Evolutionary conservation across 139 green algal genomes (phyloP).

Genomic region (Micractinium conductrix): DNA sequence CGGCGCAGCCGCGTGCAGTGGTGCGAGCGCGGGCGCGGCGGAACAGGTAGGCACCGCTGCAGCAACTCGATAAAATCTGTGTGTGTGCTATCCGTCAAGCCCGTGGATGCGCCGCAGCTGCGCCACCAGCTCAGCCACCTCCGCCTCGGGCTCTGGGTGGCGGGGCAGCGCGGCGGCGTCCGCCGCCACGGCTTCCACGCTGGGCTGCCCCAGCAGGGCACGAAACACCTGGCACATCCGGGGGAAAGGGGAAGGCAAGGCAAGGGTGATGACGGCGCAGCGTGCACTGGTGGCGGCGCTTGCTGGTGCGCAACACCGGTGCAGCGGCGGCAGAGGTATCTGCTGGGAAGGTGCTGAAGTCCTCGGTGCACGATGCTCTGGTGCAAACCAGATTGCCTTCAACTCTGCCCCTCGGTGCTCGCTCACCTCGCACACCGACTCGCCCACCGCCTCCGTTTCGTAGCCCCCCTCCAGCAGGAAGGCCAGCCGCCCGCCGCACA

Average conservation of each 20-base stretch:
- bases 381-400: too few relatives aligned
- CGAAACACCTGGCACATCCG: constrained; percentile 1
- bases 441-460: constrained; percentile 31
- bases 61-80: too few relatives aligned
- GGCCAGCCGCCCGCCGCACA: constrained; percentile 34
- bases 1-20: too few relatives aligned
- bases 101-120: constrained; percentile 19
- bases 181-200: constrained; percentile 29
- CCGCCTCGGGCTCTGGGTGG: constrained; percentile 8
- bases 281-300: not conserved
- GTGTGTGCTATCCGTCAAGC: not conserved
- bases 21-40: too few relatives aligned
- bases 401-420: too few relatives aligned
- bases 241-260: not conserved
- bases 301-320: too few relatives aligned
- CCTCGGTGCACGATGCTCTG: too few relatives aligned
- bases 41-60: too few relatives aligned
- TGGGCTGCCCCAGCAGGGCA: constrained; percentile 21
- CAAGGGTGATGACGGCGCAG: not conserved
- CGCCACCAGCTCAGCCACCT: constrained; percentile 19
- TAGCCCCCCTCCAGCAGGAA: constrained; percentile 51
- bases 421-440: constrained; percentile 32
- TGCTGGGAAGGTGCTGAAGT: too few relatives aligned
- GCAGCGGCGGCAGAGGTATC: too few relatives aligned
- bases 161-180: not conserved